Conservation (phyloP, 306 rosid genomes). For the Inga oerstediana region DNA sequence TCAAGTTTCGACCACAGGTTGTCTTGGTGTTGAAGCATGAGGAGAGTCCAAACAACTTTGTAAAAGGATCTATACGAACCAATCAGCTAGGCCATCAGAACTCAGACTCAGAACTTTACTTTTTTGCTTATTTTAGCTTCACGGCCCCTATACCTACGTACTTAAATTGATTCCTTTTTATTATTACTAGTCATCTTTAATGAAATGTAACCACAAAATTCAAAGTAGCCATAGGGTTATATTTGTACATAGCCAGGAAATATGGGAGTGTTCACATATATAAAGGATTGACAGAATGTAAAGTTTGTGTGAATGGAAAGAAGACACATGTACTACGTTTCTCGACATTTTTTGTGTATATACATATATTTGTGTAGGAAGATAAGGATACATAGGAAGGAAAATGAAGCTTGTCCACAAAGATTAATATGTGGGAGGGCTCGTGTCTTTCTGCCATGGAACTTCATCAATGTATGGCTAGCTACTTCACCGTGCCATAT, state of each 20-base stretch:
- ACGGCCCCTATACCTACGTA: background rate
- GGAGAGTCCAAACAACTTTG: conserved; percentile 17
- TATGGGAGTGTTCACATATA: background rate
- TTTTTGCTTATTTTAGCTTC: background rate
- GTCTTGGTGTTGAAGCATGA: conserved; percentile 14
- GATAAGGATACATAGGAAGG: conserved; percentile 41
- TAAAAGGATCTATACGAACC: background rate
- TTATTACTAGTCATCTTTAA: background rate
- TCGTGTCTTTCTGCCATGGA: background rate
- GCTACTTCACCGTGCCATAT: no score
- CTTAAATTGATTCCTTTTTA: no score
- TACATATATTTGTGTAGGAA: background rate
- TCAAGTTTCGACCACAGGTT: background rate
- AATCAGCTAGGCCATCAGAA: background rate
- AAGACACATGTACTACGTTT: conserved; percentile 40
- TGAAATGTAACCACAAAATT: background rate
- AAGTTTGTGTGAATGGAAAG: conserved; percentile 41
- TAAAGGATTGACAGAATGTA: background rate
- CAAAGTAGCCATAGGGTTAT: background rate
- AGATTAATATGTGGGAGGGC: background rate
- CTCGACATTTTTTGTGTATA: background rate
- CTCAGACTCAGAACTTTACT: background rate
- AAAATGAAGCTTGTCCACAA: conserved; percentile 53
- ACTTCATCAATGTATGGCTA: no score
- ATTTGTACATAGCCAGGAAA: background rate